Conservation (phyloP, 1,284 basidiomycete genomes). For the Abortiporus biennis region DNA sequence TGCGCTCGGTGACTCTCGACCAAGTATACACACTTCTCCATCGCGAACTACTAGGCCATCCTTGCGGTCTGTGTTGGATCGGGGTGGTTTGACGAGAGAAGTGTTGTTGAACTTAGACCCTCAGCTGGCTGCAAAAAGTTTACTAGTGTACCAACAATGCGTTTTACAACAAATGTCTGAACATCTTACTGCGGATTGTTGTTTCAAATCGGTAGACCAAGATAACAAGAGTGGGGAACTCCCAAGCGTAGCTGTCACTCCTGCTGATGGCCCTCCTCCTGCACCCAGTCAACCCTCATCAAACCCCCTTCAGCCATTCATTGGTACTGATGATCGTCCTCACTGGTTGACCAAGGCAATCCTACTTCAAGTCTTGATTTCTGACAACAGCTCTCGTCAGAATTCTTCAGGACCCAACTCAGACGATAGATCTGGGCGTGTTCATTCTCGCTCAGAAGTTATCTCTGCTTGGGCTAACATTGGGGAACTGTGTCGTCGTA, state of each 20-base stretch:
- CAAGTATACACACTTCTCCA: no score
- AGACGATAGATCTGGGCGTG: conserved; percentile 47
- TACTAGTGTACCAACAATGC: conserved; percentile 49
- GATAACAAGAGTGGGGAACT: conserved; percentile 8
- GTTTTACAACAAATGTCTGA: conserved; percentile 43
- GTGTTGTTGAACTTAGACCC: conserved; percentile 54
- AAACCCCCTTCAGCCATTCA: conserved; percentile 32
- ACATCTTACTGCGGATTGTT: conserved; percentile 41
- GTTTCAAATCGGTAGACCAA: conserved; percentile 27
- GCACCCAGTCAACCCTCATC: conserved; percentile 6
- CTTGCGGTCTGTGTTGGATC: conserved; percentile 33
- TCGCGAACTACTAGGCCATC: no score
- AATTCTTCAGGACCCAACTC: conserved; percentile 4
- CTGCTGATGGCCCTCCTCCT: not conserved
- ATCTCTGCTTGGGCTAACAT: conserved; percentile 66
- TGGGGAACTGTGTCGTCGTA: conserved; percentile 60
- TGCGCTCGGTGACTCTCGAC: conserved; percentile 30
- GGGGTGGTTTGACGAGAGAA: conserved; percentile 66
- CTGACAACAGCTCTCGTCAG: conserved; percentile 33
- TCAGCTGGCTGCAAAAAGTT: conserved; percentile 49
- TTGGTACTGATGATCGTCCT: conserved; percentile 63
- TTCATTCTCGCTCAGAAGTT: conserved; percentile 64
- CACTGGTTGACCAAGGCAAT: conserved; percentile 76
- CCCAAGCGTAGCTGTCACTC: not conserved
- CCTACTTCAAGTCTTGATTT: conserved; percentile 60